Percentiles rank a stretch among this genome's conserved stretches.
Evolutionary conservation across 2,329 filamentous ascomycete genomes (phyloP).

Genomic region (Ophiocordyceps sinensis): DNA sequence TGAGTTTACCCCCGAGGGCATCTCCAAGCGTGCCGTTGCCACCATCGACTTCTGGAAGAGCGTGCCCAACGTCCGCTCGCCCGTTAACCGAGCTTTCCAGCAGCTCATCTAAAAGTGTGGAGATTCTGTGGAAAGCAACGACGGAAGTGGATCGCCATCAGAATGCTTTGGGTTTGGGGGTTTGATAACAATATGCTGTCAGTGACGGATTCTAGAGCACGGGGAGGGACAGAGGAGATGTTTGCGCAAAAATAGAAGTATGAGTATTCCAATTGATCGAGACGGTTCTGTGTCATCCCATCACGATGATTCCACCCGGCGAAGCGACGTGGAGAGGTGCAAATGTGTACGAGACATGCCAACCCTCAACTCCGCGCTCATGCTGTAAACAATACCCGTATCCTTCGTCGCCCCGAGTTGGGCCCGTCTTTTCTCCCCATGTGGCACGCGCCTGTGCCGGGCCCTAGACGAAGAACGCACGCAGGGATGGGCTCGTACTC

Average conservation of each 20-base stretch:
- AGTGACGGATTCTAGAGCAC: constrained; percentile 13
- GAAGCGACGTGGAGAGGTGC: neutral
- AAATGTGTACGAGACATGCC: neutral
- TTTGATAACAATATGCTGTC: neutral
- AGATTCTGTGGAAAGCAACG: neutral
- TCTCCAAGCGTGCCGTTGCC: constrained; percentile 82
- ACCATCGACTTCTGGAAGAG: constrained; percentile 98
- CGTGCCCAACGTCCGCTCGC: constrained; percentile 76
- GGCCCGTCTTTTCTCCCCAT: neutral
- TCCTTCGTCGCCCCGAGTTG: neutral
- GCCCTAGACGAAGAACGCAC: neutral
- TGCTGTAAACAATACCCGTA: neutral
- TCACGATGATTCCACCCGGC: neutral
- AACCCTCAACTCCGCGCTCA: constrained; percentile 3
- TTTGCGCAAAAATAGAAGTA: constrained; percentile 7
- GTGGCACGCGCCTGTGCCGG: neutral
- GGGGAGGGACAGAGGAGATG: constrained; percentile 9
- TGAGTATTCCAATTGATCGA: neutral
- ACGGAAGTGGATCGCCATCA: neutral
- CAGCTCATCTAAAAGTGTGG: constrained; percentile 66
- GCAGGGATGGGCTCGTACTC: neutral
- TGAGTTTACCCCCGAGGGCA: constrained; percentile 95
- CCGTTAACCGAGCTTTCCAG: constrained; percentile 94
- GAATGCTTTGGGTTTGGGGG: neutral
- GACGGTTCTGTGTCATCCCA: too few species aligned